Conservation (phyloP, 108 stramenopile genomes). For the Conticribra guillardii region DNA sequence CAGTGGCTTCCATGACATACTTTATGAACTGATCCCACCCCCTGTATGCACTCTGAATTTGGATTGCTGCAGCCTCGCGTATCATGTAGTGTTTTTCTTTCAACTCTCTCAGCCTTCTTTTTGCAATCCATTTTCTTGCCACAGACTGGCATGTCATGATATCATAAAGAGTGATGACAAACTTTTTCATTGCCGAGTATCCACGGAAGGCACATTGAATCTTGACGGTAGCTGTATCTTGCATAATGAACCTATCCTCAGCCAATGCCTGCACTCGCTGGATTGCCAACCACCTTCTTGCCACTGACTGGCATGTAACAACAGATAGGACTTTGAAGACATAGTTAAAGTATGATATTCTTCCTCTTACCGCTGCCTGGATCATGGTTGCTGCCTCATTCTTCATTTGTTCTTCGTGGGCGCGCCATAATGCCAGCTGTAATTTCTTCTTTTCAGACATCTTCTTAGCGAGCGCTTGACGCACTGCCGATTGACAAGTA, state of each 20-base stretch:
- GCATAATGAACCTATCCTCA: not conserved
- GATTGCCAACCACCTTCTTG: constrained; percentile 26
- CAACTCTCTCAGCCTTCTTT: not conserved
- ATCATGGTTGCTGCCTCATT: constrained; percentile 36
- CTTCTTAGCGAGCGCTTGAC: not conserved
- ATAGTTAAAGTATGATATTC: constrained; percentile 29
- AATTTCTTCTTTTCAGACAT: not conserved
- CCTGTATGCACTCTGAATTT: too few relatives aligned
- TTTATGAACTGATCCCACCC: too few relatives aligned
- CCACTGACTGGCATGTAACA: constrained; percentile 55
- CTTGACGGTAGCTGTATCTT: constrained; percentile 22
- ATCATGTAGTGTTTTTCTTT: not conserved
- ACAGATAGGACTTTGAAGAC: constrained; percentile 66
- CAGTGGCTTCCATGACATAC: too few relatives aligned
- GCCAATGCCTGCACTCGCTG: not conserved
- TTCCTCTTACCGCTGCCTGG: constrained; percentile 43
- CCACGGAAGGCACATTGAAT: constrained; percentile 16
- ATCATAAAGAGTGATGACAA: not conserved
- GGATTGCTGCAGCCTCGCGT: too few relatives aligned
- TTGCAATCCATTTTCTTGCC: not conserved
- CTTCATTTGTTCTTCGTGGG: not conserved
- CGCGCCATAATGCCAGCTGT: not conserved
- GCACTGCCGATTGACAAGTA: constrained; percentile 8
- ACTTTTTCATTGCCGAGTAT: constrained; percentile 1
- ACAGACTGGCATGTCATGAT: constrained; percentile 4